phyloP scores from a whole-genome alignment of 345 rosid genomes.

The Hibiscus trionum region DNA sequence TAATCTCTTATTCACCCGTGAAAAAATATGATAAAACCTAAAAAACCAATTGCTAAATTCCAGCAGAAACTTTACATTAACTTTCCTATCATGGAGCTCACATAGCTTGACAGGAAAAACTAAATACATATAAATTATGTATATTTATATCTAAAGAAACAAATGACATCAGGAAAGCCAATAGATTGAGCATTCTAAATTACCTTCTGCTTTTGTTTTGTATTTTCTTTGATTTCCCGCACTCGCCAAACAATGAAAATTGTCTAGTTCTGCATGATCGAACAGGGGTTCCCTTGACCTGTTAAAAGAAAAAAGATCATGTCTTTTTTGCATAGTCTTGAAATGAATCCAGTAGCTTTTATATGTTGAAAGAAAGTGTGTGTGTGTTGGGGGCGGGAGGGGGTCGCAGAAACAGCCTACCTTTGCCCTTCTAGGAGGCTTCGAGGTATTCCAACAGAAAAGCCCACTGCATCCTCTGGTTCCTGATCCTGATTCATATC shows the following conservation, averaged over 20 bases:
- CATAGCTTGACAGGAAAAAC: slow-evolving; percentile 9
- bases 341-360: background rate
- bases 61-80: slow-evolving; percentile 9
- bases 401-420: slow-evolving; percentile 25
- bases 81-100: background rate
- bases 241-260: slow-evolving; percentile 59
- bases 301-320: slow-evolving; percentile 11
- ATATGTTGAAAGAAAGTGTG: background rate
- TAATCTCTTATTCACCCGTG: background rate
- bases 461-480: slow-evolving; percentile 71
- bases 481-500: slow-evolving; percentile 76
- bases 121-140: slow-evolving; percentile 16
- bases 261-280: slow-evolving; percentile 34
- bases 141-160: background rate
- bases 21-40: background rate
- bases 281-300: slow-evolving; percentile 49
- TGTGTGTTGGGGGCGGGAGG: too few relatives aligned
- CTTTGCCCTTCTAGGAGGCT: slow-evolving; percentile 45
- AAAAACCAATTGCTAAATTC: background rate
- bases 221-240: slow-evolving; percentile 54
- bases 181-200: slow-evolving; percentile 14
- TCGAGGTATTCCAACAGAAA: slow-evolving; percentile 71
- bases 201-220: slow-evolving; percentile 44
- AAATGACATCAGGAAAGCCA: background rate
- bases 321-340: background rate